These are phyloP conservation scores for Eimeria maxima DNA, from an alignment of 169 alveolate genomes.

Conservation along the genomic window DNA sequence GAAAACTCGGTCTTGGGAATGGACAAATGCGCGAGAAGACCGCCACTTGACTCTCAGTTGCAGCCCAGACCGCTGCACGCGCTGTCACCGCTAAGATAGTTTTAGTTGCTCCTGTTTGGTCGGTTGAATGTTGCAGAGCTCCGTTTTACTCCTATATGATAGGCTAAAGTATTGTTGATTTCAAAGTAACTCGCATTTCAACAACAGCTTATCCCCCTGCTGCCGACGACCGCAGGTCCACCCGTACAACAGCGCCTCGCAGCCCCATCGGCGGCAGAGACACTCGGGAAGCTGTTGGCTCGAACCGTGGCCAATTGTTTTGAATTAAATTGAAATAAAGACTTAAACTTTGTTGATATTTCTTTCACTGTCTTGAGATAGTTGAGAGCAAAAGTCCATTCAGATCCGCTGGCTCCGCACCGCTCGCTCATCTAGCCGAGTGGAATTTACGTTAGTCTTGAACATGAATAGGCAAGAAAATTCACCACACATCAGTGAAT, in stretches of 20 bases:
- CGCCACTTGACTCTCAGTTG: not conserved
- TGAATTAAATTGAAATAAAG: not conserved
- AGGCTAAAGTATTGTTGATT: not conserved
- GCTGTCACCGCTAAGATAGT: not conserved
- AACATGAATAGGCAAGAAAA: not conserved
- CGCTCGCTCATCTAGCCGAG: not conserved
- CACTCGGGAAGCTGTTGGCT: not conserved
- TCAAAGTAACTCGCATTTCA: not conserved
- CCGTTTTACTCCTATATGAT: not conserved
- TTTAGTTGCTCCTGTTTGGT: not conserved
- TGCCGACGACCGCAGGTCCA: not conserved
- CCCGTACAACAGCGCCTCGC: not conserved
- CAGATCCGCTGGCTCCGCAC: not conserved
- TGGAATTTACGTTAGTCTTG: no score
- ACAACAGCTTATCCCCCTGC: not conserved
- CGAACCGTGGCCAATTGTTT: not conserved
- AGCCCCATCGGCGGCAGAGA: slow-evolving; percentile 38
- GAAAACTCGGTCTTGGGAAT: not conserved
- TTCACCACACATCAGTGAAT: not conserved
- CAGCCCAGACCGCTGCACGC: slow-evolving; percentile 22
- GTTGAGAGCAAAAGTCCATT: not conserved
- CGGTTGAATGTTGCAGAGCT: not conserved
- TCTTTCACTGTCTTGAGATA: not conserved
- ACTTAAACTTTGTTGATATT: not conserved
- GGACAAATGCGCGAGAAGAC: no score